A percentile compares a stretch with the other conserved stretches of the same genome.
Evolutionary conservation across 345 rosid genomes (phyloP).

Genomic region (Linum usitatissimum): DNA sequence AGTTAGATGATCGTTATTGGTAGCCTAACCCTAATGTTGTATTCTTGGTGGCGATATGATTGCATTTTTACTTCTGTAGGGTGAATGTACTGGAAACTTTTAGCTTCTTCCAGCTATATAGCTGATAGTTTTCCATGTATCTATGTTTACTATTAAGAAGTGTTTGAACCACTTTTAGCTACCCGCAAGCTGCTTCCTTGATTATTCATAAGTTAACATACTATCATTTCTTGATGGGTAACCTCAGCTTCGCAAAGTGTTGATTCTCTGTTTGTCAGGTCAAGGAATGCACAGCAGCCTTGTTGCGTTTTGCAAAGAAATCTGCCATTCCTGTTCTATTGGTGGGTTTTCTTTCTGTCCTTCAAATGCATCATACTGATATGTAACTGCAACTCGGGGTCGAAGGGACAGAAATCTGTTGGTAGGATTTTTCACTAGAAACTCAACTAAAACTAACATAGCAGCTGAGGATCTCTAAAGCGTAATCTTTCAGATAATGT

Average conservation of each 20-base stretch:
- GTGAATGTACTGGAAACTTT: no score
- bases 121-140: background rate
- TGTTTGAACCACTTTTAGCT: background rate
- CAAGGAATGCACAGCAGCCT: slow-evolving; percentile 77
- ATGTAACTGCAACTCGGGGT: no score
- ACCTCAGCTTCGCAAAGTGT: background rate
- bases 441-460: no score
- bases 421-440: no score
- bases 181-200: background rate
- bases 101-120: no score
- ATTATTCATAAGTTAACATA: background rate
- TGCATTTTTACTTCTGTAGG: background rate
- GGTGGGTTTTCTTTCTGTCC: slow-evolving; percentile 38
- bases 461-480: no score
- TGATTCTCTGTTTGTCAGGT: slow-evolving; percentile 37
- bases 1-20: background rate
- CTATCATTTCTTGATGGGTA: background rate
- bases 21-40: background rate
- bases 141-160: background rate
- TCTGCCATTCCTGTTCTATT: slow-evolving; percentile 73
- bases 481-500: no score
- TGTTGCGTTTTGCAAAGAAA: slow-evolving; percentile 81
- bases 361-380: background rate
- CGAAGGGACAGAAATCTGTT: no score
- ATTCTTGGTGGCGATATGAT: background rate